These are phyloP conservation scores for Talaromyces sp. DNA, from an alignment of 2,329 filamentous ascomycete species.

Conservation along the genomic window DNA sequence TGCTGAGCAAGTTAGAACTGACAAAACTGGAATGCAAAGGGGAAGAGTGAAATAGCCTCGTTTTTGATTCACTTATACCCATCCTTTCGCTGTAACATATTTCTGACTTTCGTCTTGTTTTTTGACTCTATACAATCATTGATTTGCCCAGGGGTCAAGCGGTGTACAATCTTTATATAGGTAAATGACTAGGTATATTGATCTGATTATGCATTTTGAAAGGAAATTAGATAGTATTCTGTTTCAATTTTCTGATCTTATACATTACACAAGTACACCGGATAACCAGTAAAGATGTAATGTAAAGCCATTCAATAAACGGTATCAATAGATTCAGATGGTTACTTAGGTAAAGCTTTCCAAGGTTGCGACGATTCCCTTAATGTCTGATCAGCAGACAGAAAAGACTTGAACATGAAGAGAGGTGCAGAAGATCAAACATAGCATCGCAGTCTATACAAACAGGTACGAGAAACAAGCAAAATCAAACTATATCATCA, in stretches of 20 bases:
- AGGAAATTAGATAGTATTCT: not conserved
- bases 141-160: not conserved
- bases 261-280: not conserved
- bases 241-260: not conserved
- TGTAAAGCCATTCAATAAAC: no score
- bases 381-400: no score
- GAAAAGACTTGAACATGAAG: no score
- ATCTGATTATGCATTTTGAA: not conserved
- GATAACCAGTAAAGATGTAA: no score
- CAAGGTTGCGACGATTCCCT: no score
- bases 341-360: no score
- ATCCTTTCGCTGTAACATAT: not conserved
- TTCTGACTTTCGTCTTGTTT: not conserved
- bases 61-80: not conserved
- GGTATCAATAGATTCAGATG: no score
- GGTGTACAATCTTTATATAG: not conserved
- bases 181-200: not conserved
- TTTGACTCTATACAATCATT: not conserved
- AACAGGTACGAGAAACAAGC: not conserved
- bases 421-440: not conserved
- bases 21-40: not conserved
- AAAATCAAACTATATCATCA: conserved; percentile 6
- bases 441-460: not conserved
- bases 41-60: not conserved
- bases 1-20: not conserved